Conservation (phyloP, 345 rosid species). For the Rhizophora apiculata region DNA sequence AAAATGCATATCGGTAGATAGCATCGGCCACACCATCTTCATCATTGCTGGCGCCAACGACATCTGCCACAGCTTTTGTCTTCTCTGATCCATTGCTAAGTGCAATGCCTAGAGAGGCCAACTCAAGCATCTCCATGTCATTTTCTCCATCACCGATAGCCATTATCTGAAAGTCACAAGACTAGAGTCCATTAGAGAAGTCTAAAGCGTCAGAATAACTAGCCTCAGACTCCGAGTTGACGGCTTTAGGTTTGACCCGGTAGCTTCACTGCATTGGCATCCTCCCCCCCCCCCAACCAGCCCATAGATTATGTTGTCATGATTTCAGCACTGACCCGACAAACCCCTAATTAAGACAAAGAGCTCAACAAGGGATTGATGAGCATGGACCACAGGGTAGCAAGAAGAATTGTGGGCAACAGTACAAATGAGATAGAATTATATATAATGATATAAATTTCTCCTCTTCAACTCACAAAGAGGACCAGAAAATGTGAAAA, state of each 20-base stretch:
- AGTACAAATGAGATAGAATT: not conserved
- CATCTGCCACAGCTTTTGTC: conserved; percentile 81
- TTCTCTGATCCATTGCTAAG: conserved; percentile 83
- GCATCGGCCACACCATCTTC: conserved; percentile 96
- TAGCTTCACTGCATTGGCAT: not conserved
- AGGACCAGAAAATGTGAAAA: not conserved
- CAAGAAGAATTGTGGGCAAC: not conserved
- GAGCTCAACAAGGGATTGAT: not conserved
- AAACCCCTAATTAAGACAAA: not conserved
- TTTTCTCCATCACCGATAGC: conserved; percentile 97
- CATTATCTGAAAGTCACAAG: conserved; percentile 58
- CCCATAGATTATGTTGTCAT: not conserved
- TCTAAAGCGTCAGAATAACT: not conserved
- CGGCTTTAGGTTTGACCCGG: not conserved
- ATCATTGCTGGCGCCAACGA: conserved; percentile 72
- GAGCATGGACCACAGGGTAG: not conserved
- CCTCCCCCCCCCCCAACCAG: not conserved
- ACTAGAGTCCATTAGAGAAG: conserved; percentile 3
- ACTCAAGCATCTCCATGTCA: conserved; percentile 81
- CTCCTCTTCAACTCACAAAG: not conserved
- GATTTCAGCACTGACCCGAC: not conserved
- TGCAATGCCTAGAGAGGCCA: conserved; percentile 80
- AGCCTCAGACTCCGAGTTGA: not conserved
- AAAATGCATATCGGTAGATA: conserved; percentile 75
- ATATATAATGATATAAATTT: not conserved